Evolutionary conservation across 1,284 basidiomycete species (phyloP).

Genomic region (Phellinidium pouzarii): DNA sequence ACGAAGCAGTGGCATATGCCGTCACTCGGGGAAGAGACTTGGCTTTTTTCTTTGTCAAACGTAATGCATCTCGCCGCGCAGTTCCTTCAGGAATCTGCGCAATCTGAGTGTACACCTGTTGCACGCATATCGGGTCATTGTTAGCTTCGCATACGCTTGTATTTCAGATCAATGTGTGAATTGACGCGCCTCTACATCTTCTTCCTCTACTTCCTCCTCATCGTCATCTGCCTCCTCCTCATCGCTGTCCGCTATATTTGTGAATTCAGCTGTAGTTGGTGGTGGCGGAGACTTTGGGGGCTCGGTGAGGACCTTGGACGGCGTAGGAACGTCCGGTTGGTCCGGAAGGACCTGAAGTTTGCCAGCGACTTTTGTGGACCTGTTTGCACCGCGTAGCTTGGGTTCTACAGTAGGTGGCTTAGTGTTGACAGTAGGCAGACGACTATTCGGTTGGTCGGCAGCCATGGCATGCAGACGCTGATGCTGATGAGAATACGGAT

Average conservation of each 20-base stretch:
- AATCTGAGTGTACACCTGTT: conserved; percentile 82
- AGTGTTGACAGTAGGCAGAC: not conserved
- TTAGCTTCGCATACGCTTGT: conserved; percentile 4
- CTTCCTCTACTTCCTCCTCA: conserved; percentile 33
- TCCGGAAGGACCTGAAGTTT: conserved; percentile 94
- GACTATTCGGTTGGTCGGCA: conserved; percentile 8
- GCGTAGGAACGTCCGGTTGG: conserved; percentile 61
- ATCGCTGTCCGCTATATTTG: conserved; percentile 55
- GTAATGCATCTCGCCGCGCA: conserved; percentile 84
- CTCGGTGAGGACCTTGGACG: conserved; percentile 29
- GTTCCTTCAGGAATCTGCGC: conserved; percentile 91
- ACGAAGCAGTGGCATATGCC: conserved; percentile 92
- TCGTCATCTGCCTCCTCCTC: conserved; percentile 74
- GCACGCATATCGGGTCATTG: conserved; percentile 6
- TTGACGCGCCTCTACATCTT: conserved; percentile 57
- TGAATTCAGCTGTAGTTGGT: conserved; percentile 23
- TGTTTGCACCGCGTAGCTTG: conserved; percentile 65
- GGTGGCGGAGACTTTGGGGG: conserved; percentile 25
- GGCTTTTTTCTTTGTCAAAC: conserved; percentile 89
- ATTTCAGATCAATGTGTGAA: conserved; percentile 10
- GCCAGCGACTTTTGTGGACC: conserved; percentile 80
- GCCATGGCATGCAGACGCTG: conserved; percentile 9
- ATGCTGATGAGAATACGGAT: not conserved
- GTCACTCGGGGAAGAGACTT: conserved; percentile 92
- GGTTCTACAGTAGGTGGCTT: conserved; percentile 26